phyloP scores from a whole-genome alignment of 257 asterid species.

The Euphrasia confusa region DNA sequence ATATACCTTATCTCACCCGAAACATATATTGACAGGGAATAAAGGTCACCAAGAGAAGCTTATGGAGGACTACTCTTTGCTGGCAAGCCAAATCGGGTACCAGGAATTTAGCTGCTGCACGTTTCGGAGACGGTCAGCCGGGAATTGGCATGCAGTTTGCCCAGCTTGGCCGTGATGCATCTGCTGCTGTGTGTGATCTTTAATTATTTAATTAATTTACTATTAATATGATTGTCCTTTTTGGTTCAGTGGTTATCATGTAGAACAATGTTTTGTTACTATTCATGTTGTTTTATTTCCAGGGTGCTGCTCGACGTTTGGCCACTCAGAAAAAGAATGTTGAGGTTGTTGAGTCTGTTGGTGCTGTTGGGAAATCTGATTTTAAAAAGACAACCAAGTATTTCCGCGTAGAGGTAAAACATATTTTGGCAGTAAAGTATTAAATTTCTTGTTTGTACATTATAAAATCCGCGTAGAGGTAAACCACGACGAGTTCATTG shows the following conservation, averaged over 20 bases:
- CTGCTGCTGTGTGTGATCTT: constrained; percentile 83
- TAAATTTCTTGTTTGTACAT: background rate
- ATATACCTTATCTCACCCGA: background rate
- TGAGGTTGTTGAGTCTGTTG: constrained; percentile 92
- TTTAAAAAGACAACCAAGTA: constrained; percentile 57
- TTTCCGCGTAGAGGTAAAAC: constrained; percentile 70
- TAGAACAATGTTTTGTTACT: background rate
- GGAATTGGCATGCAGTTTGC: constrained; percentile 87
- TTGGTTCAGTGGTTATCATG: background rate
- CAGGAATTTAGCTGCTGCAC: constrained; percentile 67
- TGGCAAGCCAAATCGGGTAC: constrained; percentile 86
- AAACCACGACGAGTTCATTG: background rate
- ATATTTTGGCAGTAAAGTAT: background rate
- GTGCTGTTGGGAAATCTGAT: constrained; percentile 76
- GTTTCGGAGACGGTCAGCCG: constrained; percentile 64
- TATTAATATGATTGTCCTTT: background rate
- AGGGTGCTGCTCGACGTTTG: constrained; percentile 98
- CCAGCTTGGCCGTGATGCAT: constrained; percentile 91
- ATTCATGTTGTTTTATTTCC: constrained; percentile 17
- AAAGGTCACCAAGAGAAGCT: constrained; percentile 68
- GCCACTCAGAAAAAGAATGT: constrained; percentile 58
- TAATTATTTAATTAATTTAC: background rate
- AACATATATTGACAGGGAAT: constrained; percentile 53
- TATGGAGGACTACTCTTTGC: constrained; percentile 60
- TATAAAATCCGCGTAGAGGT: too few relatives aligned